phyloP scores from a whole-genome alignment of 2,329 filamentous ascomycete species.

The Bipolaris zeicola region DNA sequence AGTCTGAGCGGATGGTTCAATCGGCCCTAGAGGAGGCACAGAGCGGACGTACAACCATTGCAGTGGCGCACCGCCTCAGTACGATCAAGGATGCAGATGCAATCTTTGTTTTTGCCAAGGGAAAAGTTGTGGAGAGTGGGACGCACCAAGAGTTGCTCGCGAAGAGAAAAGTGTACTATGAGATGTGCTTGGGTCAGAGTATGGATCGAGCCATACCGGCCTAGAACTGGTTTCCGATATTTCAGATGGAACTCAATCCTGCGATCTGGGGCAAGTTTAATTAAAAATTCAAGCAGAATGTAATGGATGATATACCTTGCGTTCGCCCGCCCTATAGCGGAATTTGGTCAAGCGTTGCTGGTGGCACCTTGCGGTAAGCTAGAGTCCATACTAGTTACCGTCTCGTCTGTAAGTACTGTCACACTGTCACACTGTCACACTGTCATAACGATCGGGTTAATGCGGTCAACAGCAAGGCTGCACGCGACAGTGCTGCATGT shows the following conservation, averaged over 20 bases:
- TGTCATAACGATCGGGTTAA: background rate
- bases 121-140: conserved; percentile 80
- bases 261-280: no score
- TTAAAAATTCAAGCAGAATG: background rate
- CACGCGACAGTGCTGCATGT: background rate
- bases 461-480: background rate
- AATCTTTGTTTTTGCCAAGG: conserved; percentile 93
- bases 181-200: conserved; percentile 53
- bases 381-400: background rate
- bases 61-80: conserved; percentile 87
- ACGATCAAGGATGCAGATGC: conserved; percentile 94
- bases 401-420: background rate
- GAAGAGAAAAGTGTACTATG: conserved; percentile 50
- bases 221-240: background rate
- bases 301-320: background rate
- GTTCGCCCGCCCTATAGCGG: background rate
- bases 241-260: no score
- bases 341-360: background rate
- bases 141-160: conserved; percentile 55
- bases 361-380: background rate
- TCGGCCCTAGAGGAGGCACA: conserved; percentile 80
- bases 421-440: background rate
- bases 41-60: conserved; percentile 87
- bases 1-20: conserved; percentile 74
- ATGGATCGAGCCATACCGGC: conserved; percentile 43